Evolutionary conservation across 73 alveolate genomes (phyloP), one percentile per base, ranked within the genome.

Genomic region (Durusdinium trenchii): DNA sequence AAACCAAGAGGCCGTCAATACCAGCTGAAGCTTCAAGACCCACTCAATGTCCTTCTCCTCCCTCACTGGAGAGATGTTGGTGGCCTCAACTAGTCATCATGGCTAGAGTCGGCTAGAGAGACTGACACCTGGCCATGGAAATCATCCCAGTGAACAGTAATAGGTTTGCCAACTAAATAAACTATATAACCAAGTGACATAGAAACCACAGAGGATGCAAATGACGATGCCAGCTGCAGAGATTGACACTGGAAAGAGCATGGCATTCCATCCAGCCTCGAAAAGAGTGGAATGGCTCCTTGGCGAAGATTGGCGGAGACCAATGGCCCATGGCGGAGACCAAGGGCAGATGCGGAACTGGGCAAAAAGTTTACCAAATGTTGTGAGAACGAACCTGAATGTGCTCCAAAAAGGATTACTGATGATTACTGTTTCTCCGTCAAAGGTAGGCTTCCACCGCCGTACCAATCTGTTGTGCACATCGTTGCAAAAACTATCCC

Each of bases 361-460:
- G 23, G 47, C 9, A 32, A 60, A 99, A 99, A 48, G 99, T 93
- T 99, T 99, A 62, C 99, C 99, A 62, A 99, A 99, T 42, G 99
- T 99, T 42, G 99, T 99, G 73, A 99, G 99, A 42, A 99, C 99
- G 64, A 99, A 99, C 89, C 99, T 30, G 38, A 30, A 30, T n/a
- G n/a, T n/a, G n/a, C n/a, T n/a, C n/a, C n/a, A n/a, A n/a, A n/a
- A n/a, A n/a, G n/a, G n/a, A n/a, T n/a, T n/a, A n/a, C n/a, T n/a
- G n/a, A n/a, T n/a, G n/a, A n/a, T n/a, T n/a, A n/a, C n/a, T n/a
- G n/a, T n/a, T n/a, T n/a, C n/a, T n/a, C n/a, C n/a, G n/a, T n/a
- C n/a, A n/a, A n/a, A n/a, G n/a, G n/a, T n/a, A n/a, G n/a, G n/a
- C n/a, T n/a, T n/a, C n/a, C n/a, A n/a, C n/a, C n/a, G n/a, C n/a